These are phyloP conservation scores for Ophiostoma ulmi DNA, from an alignment of 2,329 filamentous ascomycete genomes.

Conservation along the genomic window DNA sequence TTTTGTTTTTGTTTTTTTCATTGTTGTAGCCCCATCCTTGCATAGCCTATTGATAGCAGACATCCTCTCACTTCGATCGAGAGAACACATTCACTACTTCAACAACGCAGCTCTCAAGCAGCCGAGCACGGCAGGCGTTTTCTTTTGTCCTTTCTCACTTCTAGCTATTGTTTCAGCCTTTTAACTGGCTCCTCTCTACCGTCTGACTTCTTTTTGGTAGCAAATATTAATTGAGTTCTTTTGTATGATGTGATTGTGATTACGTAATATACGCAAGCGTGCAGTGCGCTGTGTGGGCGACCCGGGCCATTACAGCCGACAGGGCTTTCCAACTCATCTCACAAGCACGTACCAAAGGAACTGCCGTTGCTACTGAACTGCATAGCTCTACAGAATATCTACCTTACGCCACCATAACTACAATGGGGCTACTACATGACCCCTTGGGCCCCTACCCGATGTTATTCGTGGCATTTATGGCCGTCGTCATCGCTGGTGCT, in stretches of 20 bases:
- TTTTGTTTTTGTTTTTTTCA: too few relatives aligned
- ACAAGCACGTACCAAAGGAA: neutral
- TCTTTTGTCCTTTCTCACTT: neutral
- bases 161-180: neutral
- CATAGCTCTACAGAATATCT: neutral
- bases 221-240: neutral
- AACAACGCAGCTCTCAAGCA: neutral
- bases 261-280: neutral
- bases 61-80: neutral
- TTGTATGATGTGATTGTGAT: neutral
- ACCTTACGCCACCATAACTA: neutral
- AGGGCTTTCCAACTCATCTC: neutral
- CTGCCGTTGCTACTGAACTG: neutral
- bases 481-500: neutral
- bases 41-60: neutral
- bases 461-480: neutral
- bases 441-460: neutral
- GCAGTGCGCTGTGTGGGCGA: neutral
- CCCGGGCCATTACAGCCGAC: neutral
- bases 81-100: neutral
- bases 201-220: neutral
- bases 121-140: neutral
- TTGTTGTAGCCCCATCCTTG: neutral
- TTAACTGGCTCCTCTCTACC: neutral
- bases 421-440: neutral